Base-by-base conservation (phyloP, 352 stramenopile genomes). In the Phytophthora capsici region DNA sequence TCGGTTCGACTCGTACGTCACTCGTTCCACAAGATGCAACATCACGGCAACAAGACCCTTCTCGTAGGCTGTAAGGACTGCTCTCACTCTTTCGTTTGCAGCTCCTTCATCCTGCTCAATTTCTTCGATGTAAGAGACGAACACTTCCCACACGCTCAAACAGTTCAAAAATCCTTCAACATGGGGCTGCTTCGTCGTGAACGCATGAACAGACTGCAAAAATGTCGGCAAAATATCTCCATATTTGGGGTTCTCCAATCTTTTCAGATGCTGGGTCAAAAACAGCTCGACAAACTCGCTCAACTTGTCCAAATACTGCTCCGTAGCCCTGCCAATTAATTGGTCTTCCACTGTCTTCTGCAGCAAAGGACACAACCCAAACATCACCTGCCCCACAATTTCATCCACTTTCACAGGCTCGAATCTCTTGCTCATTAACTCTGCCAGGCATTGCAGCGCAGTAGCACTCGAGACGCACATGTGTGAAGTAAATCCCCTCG, bases 41-140 rank as follows among this genome's bases (percentile, higher is more conserved):
- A 95, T 93, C 17, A 95, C 84, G 7, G 77, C 72, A 19, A 89
- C 70, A 17, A 95, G 66, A 1, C 84, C 84, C 38, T 74, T 80
- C 32, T 95, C 86, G 48, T 93, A 95, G 0, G 83, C 77, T 0
- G 68, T 78, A 12, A 95, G 63, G 4, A 90, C 78, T 19, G 65
- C 62, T 2, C 77, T 62, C 3, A 81, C 59, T 1, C 57, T 73
- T 13, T 90, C 82, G 40, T 88, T 88, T 2, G 78, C 69, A 3
- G 80, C 80, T 5, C 69, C 77, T 71, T 90, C 84, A 36, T 90
- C 82, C 36, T 88, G 78, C 54, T 93, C 82, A 1, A 82, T 71
- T 54, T 93, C 84, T 64, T 95, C 86, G 50, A 95, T 81, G 48
- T 93, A 91, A 16, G 78, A 76, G 14, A 95, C 84, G 49, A 95